phyloP scores from a whole-genome alignment of 768 basidiomycete genomes.

The Leccinum barrowsii region DNA sequence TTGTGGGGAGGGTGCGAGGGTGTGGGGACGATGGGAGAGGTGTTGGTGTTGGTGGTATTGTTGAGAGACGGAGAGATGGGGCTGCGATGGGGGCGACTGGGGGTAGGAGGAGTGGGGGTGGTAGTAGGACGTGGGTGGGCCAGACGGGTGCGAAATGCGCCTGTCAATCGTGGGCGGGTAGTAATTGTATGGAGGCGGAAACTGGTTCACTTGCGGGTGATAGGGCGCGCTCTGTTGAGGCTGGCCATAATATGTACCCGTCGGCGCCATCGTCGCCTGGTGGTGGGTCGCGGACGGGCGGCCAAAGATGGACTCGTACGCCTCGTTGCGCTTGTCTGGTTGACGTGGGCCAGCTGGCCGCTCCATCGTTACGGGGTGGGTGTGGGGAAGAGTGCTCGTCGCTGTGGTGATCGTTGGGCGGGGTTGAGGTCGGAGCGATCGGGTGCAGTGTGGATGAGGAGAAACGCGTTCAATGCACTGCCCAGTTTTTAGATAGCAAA shows the following conservation, averaged over 20 bases:
- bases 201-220: conserved; percentile 26
- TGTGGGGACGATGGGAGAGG: conserved; percentile 21
- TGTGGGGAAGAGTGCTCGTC: conserved; percentile 2
- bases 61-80: conserved; percentile 8
- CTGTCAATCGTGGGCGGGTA: conserved; percentile 43
- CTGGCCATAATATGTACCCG: conserved; percentile 15
- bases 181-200: conserved; percentile 38
- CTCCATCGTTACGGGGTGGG: conserved; percentile 37
- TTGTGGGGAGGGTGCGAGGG: conserved; percentile 57
- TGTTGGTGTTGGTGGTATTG: conserved; percentile 10
- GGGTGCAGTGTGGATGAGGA: conserved; percentile 4
- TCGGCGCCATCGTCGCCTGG: conserved; percentile 17
- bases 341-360: conserved; percentile 57
- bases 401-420: conserved; percentile 1
- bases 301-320: conserved; percentile 87
- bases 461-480: conserved; percentile 4
- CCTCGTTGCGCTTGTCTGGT: conserved; percentile 71
- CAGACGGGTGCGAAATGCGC: conserved; percentile 45
- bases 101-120: conserved; percentile 29
- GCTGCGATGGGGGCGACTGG: conserved; percentile 33
- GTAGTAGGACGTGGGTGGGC: conserved; percentile 29
- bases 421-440: conserved; percentile 5
- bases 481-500: conserved; percentile 20
- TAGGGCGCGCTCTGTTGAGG: conserved; percentile 14
- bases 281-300: conserved; percentile 63